A percentile compares a stretch with the other conserved stretches of the same genome.
Evolutionary conservation across 495 filamentous ascomycete genomes (phyloP).

Genomic region (Neurospora tetrasperma): DNA sequence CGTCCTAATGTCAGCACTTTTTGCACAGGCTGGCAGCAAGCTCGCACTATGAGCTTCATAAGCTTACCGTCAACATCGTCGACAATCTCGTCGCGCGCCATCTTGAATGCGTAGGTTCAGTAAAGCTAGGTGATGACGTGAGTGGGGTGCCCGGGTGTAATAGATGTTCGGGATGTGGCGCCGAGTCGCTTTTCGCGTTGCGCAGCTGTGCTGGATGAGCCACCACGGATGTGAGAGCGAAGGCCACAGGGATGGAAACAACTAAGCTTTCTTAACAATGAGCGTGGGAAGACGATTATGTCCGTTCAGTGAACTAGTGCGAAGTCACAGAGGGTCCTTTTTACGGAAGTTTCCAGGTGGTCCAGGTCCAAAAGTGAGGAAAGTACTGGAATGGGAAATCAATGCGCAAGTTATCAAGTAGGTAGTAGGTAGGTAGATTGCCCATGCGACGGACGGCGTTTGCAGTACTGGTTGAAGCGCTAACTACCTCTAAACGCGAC

Average conservation of each 20-base stretch:
- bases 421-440: neutral
- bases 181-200: neutral
- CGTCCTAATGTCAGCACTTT: neutral
- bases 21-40: neutral
- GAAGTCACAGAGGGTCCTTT: neutral
- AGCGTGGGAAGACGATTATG: neutral
- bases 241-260: neutral
- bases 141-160: neutral
- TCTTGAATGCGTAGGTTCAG: slow-evolving; percentile 7
- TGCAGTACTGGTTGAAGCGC: neutral
- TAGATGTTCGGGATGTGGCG: neutral
- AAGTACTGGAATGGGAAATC: neutral
- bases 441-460: neutral
- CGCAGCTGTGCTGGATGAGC: neutral
- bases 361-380: neutral
- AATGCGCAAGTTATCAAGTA: neutral
- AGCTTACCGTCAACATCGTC: slow-evolving; percentile 43
- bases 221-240: neutral
- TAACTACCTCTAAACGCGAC: slow-evolving; percentile 8
- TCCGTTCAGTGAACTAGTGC: neutral
- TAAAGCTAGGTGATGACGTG: neutral
- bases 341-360: neutral
- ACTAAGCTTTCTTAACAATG: neutral
- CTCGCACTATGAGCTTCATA: neutral
- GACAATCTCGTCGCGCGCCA: slow-evolving; percentile 37